Conservation (phyloP, 306 rosid species). For the Prinsepia uniflora region DNA sequence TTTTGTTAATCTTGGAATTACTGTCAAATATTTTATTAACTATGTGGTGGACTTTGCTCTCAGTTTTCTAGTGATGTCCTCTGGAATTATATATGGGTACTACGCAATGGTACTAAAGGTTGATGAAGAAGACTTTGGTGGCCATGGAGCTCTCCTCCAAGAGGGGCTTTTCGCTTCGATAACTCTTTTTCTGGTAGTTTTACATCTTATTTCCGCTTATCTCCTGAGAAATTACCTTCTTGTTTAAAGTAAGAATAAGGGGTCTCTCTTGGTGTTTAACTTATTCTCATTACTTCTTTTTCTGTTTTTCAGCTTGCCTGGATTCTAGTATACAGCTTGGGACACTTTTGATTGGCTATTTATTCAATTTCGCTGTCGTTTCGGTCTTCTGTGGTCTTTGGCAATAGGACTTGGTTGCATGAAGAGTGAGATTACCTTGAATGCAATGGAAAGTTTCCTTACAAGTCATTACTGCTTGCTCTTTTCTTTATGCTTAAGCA, state of each 20-base stretch:
- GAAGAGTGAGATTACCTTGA: conserved; percentile 12
- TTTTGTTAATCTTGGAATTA: background rate
- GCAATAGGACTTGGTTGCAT: conserved; percentile 25
- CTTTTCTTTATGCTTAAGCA: conserved; percentile 32
- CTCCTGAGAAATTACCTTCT: background rate
- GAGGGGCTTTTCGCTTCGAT: conserved; percentile 94
- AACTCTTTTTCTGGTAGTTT: conserved; percentile 88
- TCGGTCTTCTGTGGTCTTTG: conserved; percentile 22
- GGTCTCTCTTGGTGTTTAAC: background rate
- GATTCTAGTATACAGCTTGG: conserved; percentile 90
- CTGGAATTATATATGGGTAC: conserved; percentile 74
- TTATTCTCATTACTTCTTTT: conserved; percentile 5
- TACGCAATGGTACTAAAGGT: conserved; percentile 79
- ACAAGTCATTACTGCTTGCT: conserved; percentile 31
- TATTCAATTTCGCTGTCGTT: conserved; percentile 29
- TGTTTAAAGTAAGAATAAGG: background rate
- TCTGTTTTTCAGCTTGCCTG: conserved; percentile 73
- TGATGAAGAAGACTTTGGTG: conserved; percentile 96
- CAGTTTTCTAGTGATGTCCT: conserved; percentile 75
- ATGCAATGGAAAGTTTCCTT: conserved; percentile 25
- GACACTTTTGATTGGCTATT: conserved; percentile 67
- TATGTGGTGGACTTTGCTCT: conserved; percentile 1
- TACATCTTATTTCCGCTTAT: background rate
- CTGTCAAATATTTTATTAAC: background rate
- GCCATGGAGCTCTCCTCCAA: conserved; percentile 97